phyloP scores from a whole-genome alignment of 345 rosid genomes.

The Conringia planisiliqua region DNA sequence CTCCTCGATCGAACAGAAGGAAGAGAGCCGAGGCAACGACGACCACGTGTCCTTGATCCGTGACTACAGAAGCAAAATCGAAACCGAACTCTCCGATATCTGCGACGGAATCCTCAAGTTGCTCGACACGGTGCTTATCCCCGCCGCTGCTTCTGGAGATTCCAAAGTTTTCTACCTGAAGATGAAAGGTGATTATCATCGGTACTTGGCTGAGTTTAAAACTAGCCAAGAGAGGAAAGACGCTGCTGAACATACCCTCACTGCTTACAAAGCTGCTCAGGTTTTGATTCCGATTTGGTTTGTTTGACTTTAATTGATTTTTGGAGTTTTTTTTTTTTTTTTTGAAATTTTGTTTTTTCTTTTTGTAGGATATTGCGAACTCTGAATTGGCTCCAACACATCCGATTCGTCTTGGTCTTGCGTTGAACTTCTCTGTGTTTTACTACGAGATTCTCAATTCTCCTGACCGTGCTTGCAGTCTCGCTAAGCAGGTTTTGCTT shows the following conservation, averaged over 20 bases:
- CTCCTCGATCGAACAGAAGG: constrained; percentile 87
- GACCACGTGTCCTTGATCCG: constrained; percentile 78
- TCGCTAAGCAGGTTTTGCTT: constrained; percentile 72
- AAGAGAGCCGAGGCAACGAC: constrained; percentile 91
- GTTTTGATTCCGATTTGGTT: constrained; percentile 32
- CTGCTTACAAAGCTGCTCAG: constrained; percentile 92
- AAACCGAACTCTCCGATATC: constrained; percentile 67
- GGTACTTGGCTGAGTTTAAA: constrained; percentile 89
- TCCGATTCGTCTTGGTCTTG: constrained; percentile 86
- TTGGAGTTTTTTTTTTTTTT: background rate
- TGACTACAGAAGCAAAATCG: constrained; percentile 79
- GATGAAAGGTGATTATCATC: constrained; percentile 92
- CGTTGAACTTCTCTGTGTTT: constrained; percentile 87
- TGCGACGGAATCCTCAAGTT: constrained; percentile 82
- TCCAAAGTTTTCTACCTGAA: constrained; percentile 84
- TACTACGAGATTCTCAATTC: constrained; percentile 90
- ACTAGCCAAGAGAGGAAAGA: constrained; percentile 80
- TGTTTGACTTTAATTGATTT: background rate
- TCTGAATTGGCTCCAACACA: constrained; percentile 86
- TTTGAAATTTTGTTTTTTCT: background rate
- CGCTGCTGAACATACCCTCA: constrained; percentile 79
- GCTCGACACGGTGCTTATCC: constrained; percentile 67
- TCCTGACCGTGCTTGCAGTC: constrained; percentile 92
- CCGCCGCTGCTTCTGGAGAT: constrained; percentile 67
- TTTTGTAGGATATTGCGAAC: constrained; percentile 74